A percentile compares a stretch with the other conserved stretches of the same genome.
These are phyloP conservation scores for Rhododendron griersonianum DNA, from an alignment of 148 eudicot species.

Conservation along the genomic window DNA sequence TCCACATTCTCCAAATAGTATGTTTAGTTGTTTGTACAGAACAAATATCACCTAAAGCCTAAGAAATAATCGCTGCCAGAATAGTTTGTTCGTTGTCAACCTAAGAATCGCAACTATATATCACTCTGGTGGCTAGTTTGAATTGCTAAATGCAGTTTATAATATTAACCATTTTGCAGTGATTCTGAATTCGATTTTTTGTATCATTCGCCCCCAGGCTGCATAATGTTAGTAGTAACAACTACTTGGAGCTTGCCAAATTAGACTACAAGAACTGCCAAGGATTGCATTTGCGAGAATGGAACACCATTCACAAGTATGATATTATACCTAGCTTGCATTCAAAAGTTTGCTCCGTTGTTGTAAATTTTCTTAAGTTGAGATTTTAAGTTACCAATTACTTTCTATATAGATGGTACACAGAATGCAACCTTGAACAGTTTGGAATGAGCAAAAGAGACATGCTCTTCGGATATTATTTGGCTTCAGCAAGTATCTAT, in stretches of 20 bases:
- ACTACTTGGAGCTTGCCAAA: constrained; percentile 81
- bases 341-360: background rate
- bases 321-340: background rate
- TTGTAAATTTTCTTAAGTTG: background rate
- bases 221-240: constrained; percentile 66
- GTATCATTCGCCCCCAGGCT: constrained; percentile 32
- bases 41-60: no score
- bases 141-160: background rate
- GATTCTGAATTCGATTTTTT: background rate
- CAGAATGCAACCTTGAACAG: background rate
- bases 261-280: constrained; percentile 73
- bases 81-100: background rate
- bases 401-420: background rate
- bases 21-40: no score
- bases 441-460: background rate
- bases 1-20: no score
- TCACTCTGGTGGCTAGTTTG: background rate
- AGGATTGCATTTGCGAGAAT: constrained; percentile 58
- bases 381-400: background rate
- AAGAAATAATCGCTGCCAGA: no score
- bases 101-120: background rate
- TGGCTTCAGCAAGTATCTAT: background rate
- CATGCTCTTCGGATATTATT: background rate
- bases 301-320: constrained; percentile 58
- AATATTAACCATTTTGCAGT: background rate